Evolutionary conservation across 768 basidiomycete species (phyloP).

Genomic region (Mycena venus): DNA sequence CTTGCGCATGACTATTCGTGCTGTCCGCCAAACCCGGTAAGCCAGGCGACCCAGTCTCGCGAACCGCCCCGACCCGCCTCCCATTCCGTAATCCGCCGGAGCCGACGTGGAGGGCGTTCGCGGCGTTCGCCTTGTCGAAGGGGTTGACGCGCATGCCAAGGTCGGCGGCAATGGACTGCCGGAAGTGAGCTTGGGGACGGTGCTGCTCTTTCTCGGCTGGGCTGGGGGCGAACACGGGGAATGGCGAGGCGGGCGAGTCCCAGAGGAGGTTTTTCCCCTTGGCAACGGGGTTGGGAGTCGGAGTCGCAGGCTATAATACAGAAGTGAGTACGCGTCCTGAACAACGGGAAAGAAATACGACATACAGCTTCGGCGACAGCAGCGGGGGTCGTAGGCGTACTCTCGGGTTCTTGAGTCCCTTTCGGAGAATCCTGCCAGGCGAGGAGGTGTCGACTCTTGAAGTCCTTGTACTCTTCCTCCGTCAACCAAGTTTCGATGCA

Average conservation of each 20-base stretch:
- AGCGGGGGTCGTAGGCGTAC: slow-evolving; percentile 53
- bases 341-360: slow-evolving; percentile 18
- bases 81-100: slow-evolving; percentile 32
- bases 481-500: slow-evolving; percentile 86
- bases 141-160: slow-evolving; percentile 64
- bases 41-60: slow-evolving; percentile 10
- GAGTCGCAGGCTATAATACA: slow-evolving; percentile 24
- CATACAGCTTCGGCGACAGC: slow-evolving; percentile 36
- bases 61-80: slow-evolving; percentile 24
- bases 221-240: slow-evolving; percentile 37
- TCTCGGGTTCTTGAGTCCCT: slow-evolving; percentile 57
- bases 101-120: slow-evolving; percentile 31
- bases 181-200: slow-evolving; percentile 44
- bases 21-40: slow-evolving; percentile 60
- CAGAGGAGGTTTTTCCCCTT: slow-evolving; percentile 80
- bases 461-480: slow-evolving; percentile 77
- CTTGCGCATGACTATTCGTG: slow-evolving; percentile 57
- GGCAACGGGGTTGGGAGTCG: slow-evolving; percentile 14
- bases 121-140: slow-evolving; percentile 46
- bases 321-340: background rate
- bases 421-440: slow-evolving; percentile 78
- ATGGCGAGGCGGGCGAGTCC: slow-evolving; percentile 66
- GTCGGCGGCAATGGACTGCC: slow-evolving; percentile 62
- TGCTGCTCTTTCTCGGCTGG: slow-evolving; percentile 42
- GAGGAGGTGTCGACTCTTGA: slow-evolving; percentile 70